Evolutionary conservation across 306 rosid species (phyloP), one percentile per base, ranked within the genome.

Genomic region (Alnus rubra): DNA sequence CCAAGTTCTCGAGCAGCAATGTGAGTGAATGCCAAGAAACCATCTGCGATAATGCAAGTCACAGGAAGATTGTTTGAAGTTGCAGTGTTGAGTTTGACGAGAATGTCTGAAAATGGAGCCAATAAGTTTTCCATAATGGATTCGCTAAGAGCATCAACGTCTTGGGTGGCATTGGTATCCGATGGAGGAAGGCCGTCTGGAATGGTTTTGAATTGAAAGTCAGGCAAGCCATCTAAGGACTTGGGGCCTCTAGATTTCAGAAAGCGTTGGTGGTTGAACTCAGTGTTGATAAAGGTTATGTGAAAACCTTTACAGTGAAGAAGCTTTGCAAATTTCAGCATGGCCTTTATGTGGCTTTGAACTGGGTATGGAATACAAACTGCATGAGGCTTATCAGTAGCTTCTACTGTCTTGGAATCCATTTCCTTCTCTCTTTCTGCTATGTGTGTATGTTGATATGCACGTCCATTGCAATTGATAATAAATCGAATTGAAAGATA

Each of bases 271-370:
- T 77, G 81, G 28, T 52, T 77, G 58, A 69, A 77, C 48, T 77
- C 75, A 1, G 75, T 68, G 69, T 53, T 77, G 42, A 77, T 75
- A 68, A 77, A 53, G 69, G 81, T 77, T 19, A 77, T 54, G 45
- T 54, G 56, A 31, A 77, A 55, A 30, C 69, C 75, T 42, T 30
- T 69, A 13, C 69, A 7, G 44, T 69, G 81, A 35, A 77, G 69
- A 33, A 77, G 81, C 52, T 77, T 55, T 54, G 81, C 54, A 13
- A 77, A 5, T 69, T 77, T 69, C 8, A 69, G 81, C 81, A 69
- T 68, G 1, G 33, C 58, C 67, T 69, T 69, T 14, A 77, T 69
- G 56, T 77, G 81, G 48, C 75, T 30, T 42, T 78, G 81, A 19
- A 31, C 42, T 23, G 69, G 81, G 35, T 0, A 2, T 11, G 69